Evolutionary conservation across 2,329 filamentous ascomycete genomes (phyloP).

Genomic region (Coleophoma eucalyptorum): DNA sequence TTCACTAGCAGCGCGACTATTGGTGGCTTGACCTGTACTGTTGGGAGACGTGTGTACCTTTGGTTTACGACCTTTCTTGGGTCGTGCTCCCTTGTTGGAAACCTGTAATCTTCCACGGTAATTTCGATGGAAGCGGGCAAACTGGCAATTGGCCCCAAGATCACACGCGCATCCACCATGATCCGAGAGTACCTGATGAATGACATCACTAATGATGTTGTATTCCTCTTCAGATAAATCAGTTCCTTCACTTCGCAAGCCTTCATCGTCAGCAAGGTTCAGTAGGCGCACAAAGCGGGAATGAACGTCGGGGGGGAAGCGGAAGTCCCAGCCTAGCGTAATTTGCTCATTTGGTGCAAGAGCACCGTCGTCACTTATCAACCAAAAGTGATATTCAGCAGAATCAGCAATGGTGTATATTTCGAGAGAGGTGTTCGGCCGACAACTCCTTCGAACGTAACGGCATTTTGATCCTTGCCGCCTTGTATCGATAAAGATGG

Average conservation of each 20-base stretch:
- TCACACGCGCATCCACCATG: conserved; percentile 79
- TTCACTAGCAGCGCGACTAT: conserved; percentile 62
- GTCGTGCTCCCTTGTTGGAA: conserved; percentile 35
- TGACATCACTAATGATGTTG: conserved; percentile 57
- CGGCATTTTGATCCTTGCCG: conserved; percentile 81
- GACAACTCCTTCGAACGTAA: conserved; percentile 89
- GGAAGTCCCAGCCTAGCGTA: conserved; percentile 67
- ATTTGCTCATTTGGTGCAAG: conserved; percentile 64
- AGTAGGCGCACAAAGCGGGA: conserved; percentile 54
- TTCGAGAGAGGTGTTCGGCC: conserved; percentile 82
- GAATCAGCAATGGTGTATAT: conserved; percentile 72
- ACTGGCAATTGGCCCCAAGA: conserved; percentile 57
- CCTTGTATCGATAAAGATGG: conserved; percentile 89
- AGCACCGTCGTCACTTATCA: conserved; percentile 75
- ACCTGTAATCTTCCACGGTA: conserved; percentile 46
- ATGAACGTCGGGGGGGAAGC: conserved; percentile 50
- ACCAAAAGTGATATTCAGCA: conserved; percentile 87
- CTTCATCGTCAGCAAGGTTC: conserved; percentile 59
- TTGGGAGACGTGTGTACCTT: conserved; percentile 56
- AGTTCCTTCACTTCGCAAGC: conserved; percentile 15
- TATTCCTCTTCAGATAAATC: conserved; percentile 53
- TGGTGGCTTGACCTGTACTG: conserved; percentile 57
- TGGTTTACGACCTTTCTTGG: conserved; percentile 38
- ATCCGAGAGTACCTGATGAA: conserved; percentile 68
- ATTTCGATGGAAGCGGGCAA: conserved; percentile 58